These are phyloP conservation scores for Pseudogymnoascus sp. DNA, from an alignment of 2,329 filamentous ascomycete genomes.

Conservation along the genomic window DNA sequence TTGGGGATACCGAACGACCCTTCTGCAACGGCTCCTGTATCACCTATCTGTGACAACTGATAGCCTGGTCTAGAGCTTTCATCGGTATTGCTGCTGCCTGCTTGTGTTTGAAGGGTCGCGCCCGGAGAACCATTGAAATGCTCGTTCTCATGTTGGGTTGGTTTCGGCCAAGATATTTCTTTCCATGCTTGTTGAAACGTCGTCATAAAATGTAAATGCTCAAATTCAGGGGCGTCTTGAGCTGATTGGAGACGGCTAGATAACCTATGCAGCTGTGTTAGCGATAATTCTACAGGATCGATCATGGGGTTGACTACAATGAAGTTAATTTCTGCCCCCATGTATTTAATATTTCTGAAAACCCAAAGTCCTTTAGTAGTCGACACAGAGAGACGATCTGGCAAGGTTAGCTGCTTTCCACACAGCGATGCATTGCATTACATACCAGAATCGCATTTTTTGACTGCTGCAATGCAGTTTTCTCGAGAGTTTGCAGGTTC, in stretches of 20 bases:
- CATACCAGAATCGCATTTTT: neutral
- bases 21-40: neutral
- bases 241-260: neutral
- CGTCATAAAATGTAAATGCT: neutral
- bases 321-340: neutral
- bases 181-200: neutral
- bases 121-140: constrained; percentile 9
- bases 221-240: neutral
- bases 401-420: neutral
- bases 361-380: neutral
- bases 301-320: neutral
- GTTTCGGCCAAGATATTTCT: neutral
- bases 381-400: neutral
- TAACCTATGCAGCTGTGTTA: neutral
- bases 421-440: neutral
- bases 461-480: constrained; percentile 9
- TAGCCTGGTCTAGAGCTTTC: neutral
- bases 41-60: neutral
- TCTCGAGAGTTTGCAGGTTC: constrained; percentile 15
- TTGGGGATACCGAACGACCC: constrained; percentile 7
- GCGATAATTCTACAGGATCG: neutral
- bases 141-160: constrained; percentile 2
- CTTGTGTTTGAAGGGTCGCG: constrained; percentile 11
- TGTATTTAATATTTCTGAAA: neutral
- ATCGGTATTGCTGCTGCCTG: constrained; percentile 11